Conservation (phyloP, 257 asterid genomes). For the Solanum chilense region DNA sequence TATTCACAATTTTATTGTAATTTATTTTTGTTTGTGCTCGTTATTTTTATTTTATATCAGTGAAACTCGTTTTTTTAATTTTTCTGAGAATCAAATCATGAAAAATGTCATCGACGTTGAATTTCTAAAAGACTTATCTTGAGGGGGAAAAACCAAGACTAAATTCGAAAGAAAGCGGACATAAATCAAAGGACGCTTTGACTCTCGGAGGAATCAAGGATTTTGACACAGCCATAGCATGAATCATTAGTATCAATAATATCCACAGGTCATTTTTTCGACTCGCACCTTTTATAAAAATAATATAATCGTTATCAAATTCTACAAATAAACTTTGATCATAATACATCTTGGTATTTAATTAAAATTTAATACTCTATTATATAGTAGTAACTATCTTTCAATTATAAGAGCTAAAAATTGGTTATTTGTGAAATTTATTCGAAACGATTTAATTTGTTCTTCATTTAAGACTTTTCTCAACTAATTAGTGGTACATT, state of each 20-base stretch:
- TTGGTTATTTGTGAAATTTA: too few relatives aligned
- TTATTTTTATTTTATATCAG: not conserved
- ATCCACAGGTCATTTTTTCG: not conserved
- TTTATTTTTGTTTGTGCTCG: not conserved
- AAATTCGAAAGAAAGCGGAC: not conserved
- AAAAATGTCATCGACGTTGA: not conserved
- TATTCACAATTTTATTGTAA: too few relatives aligned
- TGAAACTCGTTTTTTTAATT: too few relatives aligned
- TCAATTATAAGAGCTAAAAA: too few relatives aligned
- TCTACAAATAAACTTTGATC: not conserved
- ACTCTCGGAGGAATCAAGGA: conserved; percentile 6
- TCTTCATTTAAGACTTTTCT: not conserved
- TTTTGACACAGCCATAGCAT: conserved; percentile 3
- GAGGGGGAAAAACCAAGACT: conserved; percentile 4
- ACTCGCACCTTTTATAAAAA: not conserved
- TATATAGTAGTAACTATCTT: too few relatives aligned
- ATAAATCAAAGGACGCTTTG: not conserved
- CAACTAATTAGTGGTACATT: not conserved
- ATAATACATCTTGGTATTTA: not conserved
- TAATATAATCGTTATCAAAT: not conserved
- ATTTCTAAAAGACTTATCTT: not conserved
- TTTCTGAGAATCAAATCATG: not conserved
- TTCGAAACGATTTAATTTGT: too few relatives aligned
- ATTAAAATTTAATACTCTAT: not conserved
- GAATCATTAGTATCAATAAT: not conserved